phyloP scores from a whole-genome alignment of 148 eudicot species.

The Linanthus parryae region DNA sequence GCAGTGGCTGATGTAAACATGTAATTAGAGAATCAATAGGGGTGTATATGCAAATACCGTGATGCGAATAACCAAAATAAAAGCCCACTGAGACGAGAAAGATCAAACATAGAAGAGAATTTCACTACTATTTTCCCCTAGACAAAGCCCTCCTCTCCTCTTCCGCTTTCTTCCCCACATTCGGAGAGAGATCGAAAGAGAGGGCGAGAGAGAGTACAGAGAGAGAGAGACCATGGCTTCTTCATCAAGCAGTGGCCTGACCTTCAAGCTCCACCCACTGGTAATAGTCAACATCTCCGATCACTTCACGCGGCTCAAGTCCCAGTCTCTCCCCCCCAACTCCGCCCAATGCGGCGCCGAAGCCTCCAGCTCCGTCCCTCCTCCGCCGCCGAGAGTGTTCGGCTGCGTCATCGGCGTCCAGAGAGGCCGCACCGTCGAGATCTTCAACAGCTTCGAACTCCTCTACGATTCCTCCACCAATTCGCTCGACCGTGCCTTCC shows the following conservation, averaged over 20 bases:
- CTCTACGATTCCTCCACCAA: slow-evolving; percentile 44
- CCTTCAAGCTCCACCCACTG: slow-evolving; percentile 92
- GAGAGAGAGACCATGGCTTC: slow-evolving; percentile 39
- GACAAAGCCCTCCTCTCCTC: too few species aligned
- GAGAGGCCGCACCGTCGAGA: slow-evolving; percentile 85
- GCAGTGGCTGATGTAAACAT: too few species aligned
- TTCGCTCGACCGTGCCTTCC: slow-evolving; percentile 74
- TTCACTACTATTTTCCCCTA: too few species aligned
- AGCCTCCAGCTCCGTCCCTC: slow-evolving; percentile 8
- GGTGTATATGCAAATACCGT: too few species aligned
- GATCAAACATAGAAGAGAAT: too few species aligned
- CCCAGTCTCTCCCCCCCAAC: slow-evolving; percentile 38
- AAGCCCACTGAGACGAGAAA: too few species aligned
- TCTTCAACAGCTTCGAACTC: slow-evolving; percentile 89
- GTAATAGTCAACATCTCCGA: slow-evolving; percentile 87
- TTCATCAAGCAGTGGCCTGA: slow-evolving; percentile 82
- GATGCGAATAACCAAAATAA: too few species aligned
- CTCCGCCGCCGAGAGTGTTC: slow-evolving; percentile 50
- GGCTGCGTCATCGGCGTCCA: slow-evolving; percentile 89
- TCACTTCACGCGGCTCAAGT: slow-evolving; percentile 34
- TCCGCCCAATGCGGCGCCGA: slow-evolving; percentile 17
- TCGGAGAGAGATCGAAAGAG: too few species aligned
- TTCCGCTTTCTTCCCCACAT: too few species aligned
- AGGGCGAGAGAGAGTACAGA: not conserved
- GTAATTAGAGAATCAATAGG: too few species aligned